Conservation (phyloP, 495 filamentous ascomycete genomes). For the Tuber melanosporum region DNA sequence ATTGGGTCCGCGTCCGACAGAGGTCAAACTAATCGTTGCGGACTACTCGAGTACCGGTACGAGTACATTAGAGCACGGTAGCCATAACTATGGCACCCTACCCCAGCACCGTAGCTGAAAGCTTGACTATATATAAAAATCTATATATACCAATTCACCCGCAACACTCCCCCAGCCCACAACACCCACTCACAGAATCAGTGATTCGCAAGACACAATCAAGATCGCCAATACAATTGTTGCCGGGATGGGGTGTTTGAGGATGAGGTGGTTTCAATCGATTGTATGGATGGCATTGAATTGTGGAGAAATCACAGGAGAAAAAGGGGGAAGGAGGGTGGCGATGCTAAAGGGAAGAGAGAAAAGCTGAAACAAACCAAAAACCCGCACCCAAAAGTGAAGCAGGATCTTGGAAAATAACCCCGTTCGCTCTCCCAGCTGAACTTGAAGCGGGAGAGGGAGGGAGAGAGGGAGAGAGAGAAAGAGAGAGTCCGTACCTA, state of each 20-base stretch:
- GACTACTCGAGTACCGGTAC: background rate
- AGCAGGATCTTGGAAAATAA: constrained; percentile 21
- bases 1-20: background rate
- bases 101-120: background rate
- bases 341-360: constrained; percentile 7
- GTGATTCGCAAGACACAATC: constrained; percentile 3
- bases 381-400: constrained; percentile 33
- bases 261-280: background rate
- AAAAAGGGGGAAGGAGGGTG: constrained; percentile 16
- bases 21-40: constrained; percentile 1
- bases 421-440: background rate
- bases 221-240: background rate
- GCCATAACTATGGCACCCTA: background rate
- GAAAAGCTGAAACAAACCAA: constrained; percentile 34
- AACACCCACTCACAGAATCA: background rate
- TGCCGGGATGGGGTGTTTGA: constrained; percentile 2
- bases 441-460: background rate
- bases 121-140: background rate
- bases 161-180: background rate
- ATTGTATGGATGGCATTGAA: constrained; percentile 3
- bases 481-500: background rate
- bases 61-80: background rate
- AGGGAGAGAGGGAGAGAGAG: background rate
- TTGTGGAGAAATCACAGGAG: background rate
- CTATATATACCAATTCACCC: background rate